Conservation (phyloP, 225 moss, liverwort and hornwort genomes). For the Thuidium tamariscinum region DNA sequence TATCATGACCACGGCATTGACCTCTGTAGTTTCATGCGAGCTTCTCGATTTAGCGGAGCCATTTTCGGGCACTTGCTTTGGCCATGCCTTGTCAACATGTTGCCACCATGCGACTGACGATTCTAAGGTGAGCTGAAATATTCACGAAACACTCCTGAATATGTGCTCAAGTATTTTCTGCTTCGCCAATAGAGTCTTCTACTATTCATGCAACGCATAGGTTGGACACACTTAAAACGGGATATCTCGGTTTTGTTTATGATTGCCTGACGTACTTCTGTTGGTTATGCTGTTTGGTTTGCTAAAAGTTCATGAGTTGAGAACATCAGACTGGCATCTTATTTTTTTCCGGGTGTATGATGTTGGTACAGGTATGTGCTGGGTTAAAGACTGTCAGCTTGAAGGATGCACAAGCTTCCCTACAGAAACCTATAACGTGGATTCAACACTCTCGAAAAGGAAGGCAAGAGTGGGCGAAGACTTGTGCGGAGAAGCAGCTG, state of each 20-base stretch:
- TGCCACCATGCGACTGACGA: conserved; percentile 37
- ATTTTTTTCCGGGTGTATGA: not conserved
- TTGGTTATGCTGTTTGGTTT: not conserved
- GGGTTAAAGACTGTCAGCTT: conserved; percentile 31
- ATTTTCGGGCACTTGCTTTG: conserved; percentile 42
- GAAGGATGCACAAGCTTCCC: conserved; percentile 20
- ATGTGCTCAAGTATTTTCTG: not conserved
- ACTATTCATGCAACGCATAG: not conserved
- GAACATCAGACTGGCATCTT: not conserved
- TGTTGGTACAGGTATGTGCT: conserved; percentile 19
- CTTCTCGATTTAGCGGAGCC: conserved; percentile 21
- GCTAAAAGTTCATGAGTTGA: not conserved
- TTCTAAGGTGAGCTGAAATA: conserved; percentile 27
- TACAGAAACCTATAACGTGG: conserved; percentile 8
- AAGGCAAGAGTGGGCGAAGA: conserved; percentile 36
- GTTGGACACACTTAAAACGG: not conserved
- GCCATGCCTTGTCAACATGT: conserved; percentile 27
- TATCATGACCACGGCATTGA: conserved; percentile 18
- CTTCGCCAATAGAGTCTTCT: not conserved
- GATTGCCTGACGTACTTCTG: not conserved
- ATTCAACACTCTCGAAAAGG: conserved; percentile 19
- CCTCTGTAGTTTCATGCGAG: conserved; percentile 36
- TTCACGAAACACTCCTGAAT: not conserved
- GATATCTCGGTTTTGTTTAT: not conserved
- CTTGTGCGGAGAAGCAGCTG: conserved; percentile 24